Evolutionary conservation across 1,284 basidiomycete genomes (phyloP).

Genomic region (Puccinia triticina): DNA sequence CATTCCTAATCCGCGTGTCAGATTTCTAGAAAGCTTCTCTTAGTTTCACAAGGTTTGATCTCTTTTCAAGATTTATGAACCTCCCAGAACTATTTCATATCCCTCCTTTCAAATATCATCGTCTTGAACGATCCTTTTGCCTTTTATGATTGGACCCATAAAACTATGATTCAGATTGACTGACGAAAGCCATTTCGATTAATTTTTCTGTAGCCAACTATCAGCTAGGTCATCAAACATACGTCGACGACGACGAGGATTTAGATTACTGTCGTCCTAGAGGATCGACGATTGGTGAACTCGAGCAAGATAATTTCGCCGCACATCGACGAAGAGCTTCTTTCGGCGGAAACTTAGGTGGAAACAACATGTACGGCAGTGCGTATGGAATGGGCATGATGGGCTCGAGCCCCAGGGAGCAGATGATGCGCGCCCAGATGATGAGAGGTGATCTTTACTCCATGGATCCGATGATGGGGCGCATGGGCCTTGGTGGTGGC

Average conservation of each 20-base stretch:
- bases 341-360: neutral
- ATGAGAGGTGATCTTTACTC: slow-evolving; percentile 28
- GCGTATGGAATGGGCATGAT: slow-evolving; percentile 24
- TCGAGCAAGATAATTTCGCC: slow-evolving; percentile 17
- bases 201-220: neutral
- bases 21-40: neutral
- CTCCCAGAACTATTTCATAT: neutral
- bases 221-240: slow-evolving; percentile 1
- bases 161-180: neutral
- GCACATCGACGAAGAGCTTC: slow-evolving; percentile 8
- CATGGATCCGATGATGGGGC: slow-evolving; percentile 34
- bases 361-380: slow-evolving; percentile 14
- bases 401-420: slow-evolving; percentile 21
- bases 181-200: neutral
- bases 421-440: slow-evolving; percentile 40
- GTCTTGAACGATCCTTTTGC: neutral
- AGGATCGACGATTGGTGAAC: slow-evolving; percentile 34
- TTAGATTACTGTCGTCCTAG: slow-evolving; percentile 30
- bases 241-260: slow-evolving; percentile 19
- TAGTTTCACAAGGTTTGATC: slow-evolving; percentile 7
- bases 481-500: slow-evolving; percentile 18
- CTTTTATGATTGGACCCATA: neutral
- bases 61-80: neutral
- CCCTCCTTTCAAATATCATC: neutral
- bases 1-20: neutral